Percentiles rank a stretch among this genome's conserved stretches.
These are phyloP conservation scores for Lathyrus oleraceus DNA, from an alignment of 306 rosid species.

Conservation along the genomic window DNA sequence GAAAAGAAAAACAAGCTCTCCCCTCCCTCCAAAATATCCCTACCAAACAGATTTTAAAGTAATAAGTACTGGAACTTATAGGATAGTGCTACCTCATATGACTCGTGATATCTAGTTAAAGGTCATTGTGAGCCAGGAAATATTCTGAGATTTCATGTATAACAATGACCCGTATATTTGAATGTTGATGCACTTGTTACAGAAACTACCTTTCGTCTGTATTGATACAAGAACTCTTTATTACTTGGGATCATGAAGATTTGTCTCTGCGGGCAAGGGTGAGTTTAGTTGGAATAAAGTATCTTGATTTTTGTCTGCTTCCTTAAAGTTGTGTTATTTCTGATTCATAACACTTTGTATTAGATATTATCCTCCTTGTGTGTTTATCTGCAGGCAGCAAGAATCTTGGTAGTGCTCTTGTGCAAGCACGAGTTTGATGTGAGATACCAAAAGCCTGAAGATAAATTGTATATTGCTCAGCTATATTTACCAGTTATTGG, in stretches of 20 bases:
- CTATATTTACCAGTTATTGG: constrained; percentile 94
- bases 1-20: too few species aligned
- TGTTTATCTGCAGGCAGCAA: constrained; percentile 72
- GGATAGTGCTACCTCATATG: constrained; percentile 8
- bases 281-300: constrained; percentile 32
- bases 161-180: constrained; percentile 19
- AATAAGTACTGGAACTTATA: constrained; percentile 11
- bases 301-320: constrained; percentile 27
- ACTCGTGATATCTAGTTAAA: background rate
- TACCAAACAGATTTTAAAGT: background rate
- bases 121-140: constrained; percentile 1
- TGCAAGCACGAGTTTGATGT: constrained; percentile 99
- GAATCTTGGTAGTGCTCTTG: constrained; percentile 86
- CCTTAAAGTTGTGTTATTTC: constrained; percentile 1
- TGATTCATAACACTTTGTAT: constrained; percentile 6
- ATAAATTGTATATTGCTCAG: constrained; percentile 94
- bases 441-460: constrained; percentile 98
- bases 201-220: constrained; percentile 99
- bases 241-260: constrained; percentile 98
- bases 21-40: too few species aligned
- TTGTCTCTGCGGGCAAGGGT: constrained; percentile 87
- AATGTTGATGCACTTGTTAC: constrained; percentile 30
- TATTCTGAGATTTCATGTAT: constrained; percentile 12
- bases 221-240: constrained; percentile 92
- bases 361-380: constrained; percentile 18